Base-by-base conservation (phyloP, 2,329 filamentous ascomycete genomes). In the Pestalotiopsis sp. region DNA sequence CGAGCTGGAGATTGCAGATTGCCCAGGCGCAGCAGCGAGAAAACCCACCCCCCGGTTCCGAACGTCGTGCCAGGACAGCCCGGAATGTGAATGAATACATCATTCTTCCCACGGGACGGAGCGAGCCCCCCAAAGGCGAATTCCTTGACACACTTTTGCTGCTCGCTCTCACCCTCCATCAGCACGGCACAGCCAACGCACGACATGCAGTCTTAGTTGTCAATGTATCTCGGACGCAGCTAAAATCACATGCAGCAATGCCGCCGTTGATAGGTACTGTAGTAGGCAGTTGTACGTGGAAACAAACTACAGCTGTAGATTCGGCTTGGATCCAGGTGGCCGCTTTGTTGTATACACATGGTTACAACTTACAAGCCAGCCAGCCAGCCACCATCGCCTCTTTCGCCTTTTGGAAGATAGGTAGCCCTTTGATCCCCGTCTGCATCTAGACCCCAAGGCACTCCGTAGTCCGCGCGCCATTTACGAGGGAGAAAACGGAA, bases 191-290 rank as follows among this genome's bases (percentile, higher is more conserved):
- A 69, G 73, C 71, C 73, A 75, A 68, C 73, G 60, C 73, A 75
- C 68, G 71, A 58, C 72, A 74, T 72, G 71, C 59, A 68, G 68
- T 61, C 68, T 70, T 70, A 67, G 70, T 69, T 70, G 70, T 71
- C 62, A 69, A 72, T 71, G 70, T 72, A 69, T 66, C 65, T 70
- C 65, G 62, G 68, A 71, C 70, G 68, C 68, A 73, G 38, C 67
- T 60, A 69, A 69, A 64, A 72, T 72, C 68, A 70, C 68, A 52
- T 69, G 61, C 68, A 69, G 70, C 68, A 70, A 17, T 4, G 36
- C 36, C 38, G 36, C 14, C 36, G n/a, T 27, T 64, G 61, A 40
- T 36, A 62, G 25, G 27, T 52, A 52, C 17, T 9, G 45, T n/a
- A 9, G 45, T n/a, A n/a, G 45, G 20, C n/a, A n/a, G 45, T 3